Evolutionary conservation across 371 early-diverging fungal species (phyloP).

Genomic region (Apophysomyces trapeziformis): DNA sequence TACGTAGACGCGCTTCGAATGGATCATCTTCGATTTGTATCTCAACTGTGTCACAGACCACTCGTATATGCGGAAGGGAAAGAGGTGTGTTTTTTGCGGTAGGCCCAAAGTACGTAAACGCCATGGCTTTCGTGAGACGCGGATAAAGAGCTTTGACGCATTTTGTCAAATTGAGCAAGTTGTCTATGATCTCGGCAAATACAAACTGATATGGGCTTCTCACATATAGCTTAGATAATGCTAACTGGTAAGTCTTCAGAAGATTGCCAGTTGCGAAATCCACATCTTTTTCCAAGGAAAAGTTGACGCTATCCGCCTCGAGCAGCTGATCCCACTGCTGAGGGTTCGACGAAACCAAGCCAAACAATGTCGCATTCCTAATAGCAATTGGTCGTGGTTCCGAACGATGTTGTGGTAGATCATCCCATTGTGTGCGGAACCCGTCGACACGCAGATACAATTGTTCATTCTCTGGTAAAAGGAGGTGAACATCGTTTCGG

Average conservation of each 20-base stretch:
- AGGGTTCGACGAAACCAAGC: conserved; percentile 20
- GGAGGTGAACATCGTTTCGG: conserved; percentile 30
- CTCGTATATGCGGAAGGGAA: conserved; percentile 29
- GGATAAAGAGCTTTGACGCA: conserved; percentile 36
- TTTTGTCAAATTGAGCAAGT: conserved; percentile 38
- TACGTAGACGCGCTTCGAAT: conserved; percentile 57
- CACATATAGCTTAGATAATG: conserved; percentile 33
- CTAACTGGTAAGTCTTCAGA: conserved; percentile 25
- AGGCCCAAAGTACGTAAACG: conserved; percentile 41
- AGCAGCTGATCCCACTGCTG: conserved; percentile 47
- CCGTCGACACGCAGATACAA: conserved; percentile 42
- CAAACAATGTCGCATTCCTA: conserved; percentile 36
- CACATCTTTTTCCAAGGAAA: conserved; percentile 28
- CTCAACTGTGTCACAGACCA: conserved; percentile 32
- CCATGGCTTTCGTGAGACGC: conserved; percentile 27
- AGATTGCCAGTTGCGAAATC: conserved; percentile 14
- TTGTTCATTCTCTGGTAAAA: conserved; percentile 25
- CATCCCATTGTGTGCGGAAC: conserved; percentile 22
- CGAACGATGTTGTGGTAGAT: conserved; percentile 12
- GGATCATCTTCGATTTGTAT: conserved; percentile 60
- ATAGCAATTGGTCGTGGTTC: conserved; percentile 16
- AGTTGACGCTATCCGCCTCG: conserved; percentile 36
- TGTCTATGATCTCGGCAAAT: conserved; percentile 45
- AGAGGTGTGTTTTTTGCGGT: conserved; percentile 28
- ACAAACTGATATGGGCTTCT: conserved; percentile 48